Evolutionary conservation across 305 asterid genomes (phyloP).

Genomic region (Fraxinus floribunda): DNA sequence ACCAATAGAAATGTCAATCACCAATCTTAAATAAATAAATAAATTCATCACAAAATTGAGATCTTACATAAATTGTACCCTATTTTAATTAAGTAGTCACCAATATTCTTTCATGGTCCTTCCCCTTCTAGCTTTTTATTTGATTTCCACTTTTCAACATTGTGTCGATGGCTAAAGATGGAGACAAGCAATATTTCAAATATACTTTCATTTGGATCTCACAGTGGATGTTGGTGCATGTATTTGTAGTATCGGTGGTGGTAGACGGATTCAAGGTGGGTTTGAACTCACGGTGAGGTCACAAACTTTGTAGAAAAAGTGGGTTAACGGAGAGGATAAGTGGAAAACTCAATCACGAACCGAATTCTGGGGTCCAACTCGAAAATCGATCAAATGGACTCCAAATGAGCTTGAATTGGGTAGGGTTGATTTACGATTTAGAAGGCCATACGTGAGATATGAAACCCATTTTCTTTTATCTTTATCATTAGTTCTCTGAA

Average conservation of each 20-base stretch:
- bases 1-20: not conserved
- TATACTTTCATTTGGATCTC: not conserved
- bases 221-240: not conserved
- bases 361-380: too few relatives aligned
- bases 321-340: not conserved
- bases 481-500: too few relatives aligned
- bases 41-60: not conserved
- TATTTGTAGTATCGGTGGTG: not conserved
- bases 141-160: not conserved
- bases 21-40: not conserved
- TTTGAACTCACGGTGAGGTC: not conserved
- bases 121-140: not conserved
- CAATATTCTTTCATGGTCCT: not conserved
- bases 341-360: not conserved
- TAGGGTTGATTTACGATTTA: not conserved
- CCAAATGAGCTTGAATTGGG: not conserved
- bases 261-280: not conserved
- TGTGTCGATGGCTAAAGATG: not conserved
- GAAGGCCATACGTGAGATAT: not conserved
- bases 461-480: not conserved
- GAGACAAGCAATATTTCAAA: not conserved
- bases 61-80: not conserved
- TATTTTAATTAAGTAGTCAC: not conserved
- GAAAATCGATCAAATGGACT: not conserved
- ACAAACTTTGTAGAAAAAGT: not conserved